A percentile compares a stretch with the other conserved stretches of the same genome.
Conservation (phyloP, 2,329 filamentous ascomycete genomes). For the Diaporthe sp. region DNA sequence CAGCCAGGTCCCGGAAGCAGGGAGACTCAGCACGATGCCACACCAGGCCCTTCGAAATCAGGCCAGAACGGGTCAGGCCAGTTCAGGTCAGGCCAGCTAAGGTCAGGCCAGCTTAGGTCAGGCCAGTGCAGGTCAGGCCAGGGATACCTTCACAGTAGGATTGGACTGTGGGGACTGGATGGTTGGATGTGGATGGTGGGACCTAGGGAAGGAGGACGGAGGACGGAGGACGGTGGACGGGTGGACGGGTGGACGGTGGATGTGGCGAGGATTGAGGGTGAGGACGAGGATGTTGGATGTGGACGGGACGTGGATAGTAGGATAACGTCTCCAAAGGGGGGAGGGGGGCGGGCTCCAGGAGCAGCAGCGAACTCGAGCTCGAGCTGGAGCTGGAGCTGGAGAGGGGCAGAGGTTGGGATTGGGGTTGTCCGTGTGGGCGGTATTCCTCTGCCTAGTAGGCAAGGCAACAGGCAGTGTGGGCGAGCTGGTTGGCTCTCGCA, state of each 20-base stretch:
- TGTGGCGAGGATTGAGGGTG: neutral
- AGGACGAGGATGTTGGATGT: neutral
- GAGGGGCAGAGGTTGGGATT: conserved; percentile 8
- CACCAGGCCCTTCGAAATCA: conserved; percentile 25
- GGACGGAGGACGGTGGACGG: conserved; percentile 1
- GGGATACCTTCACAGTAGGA: conserved; percentile 25
- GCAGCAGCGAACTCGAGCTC: neutral
- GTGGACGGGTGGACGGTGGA: conserved; percentile 18
- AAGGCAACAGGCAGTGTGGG: neutral
- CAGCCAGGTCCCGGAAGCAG: conserved; percentile 19
- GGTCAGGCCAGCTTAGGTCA: conserved; percentile 1
- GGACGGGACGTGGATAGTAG: conserved; percentile 12
- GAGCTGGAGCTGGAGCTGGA: conserved; percentile 9
- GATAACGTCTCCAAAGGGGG: neutral
- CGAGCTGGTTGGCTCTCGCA: conserved; percentile 25
- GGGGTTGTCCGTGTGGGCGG: conserved; percentile 17
- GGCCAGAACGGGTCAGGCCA: conserved; percentile 23
- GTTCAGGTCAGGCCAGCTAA: conserved; percentile 1
- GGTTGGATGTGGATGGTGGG: conserved; percentile 27
- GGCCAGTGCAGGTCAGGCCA: conserved; percentile 15
- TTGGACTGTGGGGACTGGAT: conserved; percentile 18
- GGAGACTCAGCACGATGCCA: conserved; percentile 11
- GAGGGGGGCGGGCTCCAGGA: neutral
- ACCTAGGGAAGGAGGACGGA: neutral
- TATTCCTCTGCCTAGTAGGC: neutral